Conservation (phyloP, 2,329 filamentous ascomycete species). For the Cladosporium oxysporum region DNA sequence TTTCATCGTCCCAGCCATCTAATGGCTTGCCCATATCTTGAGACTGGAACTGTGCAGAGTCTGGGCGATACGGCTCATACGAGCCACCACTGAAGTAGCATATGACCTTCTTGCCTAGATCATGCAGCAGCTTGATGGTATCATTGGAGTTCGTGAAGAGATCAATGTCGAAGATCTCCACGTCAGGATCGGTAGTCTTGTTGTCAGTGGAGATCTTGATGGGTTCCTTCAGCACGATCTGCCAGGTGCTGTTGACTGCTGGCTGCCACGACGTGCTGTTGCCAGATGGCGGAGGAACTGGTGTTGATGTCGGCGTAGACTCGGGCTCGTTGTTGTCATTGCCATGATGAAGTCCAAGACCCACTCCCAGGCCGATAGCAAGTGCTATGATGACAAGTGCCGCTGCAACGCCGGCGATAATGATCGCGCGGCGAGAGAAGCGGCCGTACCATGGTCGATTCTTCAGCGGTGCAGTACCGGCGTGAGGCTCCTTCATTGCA, state of each 20-base stretch:
- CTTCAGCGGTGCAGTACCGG: neutral
- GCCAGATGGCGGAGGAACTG: neutral
- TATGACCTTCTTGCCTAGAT: slow-evolving; percentile 61
- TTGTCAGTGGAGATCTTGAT: slow-evolving; percentile 40
- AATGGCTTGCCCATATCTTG: slow-evolving; percentile 61
- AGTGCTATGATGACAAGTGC: slow-evolving; percentile 18
- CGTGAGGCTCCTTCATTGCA: slow-evolving; percentile 17
- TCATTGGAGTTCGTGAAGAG: slow-evolving; percentile 55
- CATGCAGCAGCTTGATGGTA: slow-evolving; percentile 52
- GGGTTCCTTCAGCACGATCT: slow-evolving; percentile 58
- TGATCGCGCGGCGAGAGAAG: slow-evolving; percentile 15
- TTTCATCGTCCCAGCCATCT: slow-evolving; percentile 66
- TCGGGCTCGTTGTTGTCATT: slow-evolving; percentile 2
- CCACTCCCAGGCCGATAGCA: slow-evolving; percentile 20
- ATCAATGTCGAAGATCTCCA: slow-evolving; percentile 63
- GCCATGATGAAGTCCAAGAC: slow-evolving; percentile 12
- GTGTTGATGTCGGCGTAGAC: neutral
- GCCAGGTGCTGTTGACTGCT: slow-evolving; percentile 56
- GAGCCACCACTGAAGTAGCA: slow-evolving; percentile 76
- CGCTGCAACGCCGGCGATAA: slow-evolving; percentile 15
- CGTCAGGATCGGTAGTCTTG: slow-evolving; percentile 49
- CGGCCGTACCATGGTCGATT: slow-evolving; percentile 4
- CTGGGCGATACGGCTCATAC: slow-evolving; percentile 64
- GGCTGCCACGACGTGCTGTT: slow-evolving; percentile 42
- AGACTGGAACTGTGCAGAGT: slow-evolving; percentile 56